Base-by-base conservation (phyloP, 768 basidiomycete species). In the Tubosaeta sp. region DNA sequence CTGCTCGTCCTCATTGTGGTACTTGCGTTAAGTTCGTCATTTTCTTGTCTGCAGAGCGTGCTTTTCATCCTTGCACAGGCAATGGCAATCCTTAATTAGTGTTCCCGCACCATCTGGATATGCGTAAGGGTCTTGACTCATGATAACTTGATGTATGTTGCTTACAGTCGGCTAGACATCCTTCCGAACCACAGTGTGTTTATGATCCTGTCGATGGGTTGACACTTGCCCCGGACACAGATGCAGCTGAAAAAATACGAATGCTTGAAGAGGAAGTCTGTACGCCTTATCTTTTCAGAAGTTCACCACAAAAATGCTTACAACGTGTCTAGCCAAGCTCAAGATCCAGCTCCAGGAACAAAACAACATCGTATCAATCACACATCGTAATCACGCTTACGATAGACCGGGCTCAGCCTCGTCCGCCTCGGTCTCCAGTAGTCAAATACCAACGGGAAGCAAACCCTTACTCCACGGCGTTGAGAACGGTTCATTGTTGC, bases 161-260 rank as follows among this genome's bases (percentile, higher is more conserved):
- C 51, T 61, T 44, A 57, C 45, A 44, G 43, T 58, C 45, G 57
- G 37, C 31, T 59, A 91, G 88, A 22, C 90, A 93, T 69, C 91
- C 91, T n/a, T 74, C 80, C 10, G 88, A 91, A 66, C 90, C 90
- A 8, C 85, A 86, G 61, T 93, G 90, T 61, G 81, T 81, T 10
- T 93, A 93, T 65, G 90, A 93, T 69, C 90, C 89, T 3, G 84
- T 91, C 14, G 90, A 92, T 66, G 91, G 90, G 16, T 68, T 91
- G 34, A 76, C 82, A 8, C 78, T 92, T 35, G 84, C 86, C 19
- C 80, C 88, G 45, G 87, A 91, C 53, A 82, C 79, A 12, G 86
- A 91, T 67, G 88, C 88, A n/a, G 60, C 81, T 12, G 86, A 89
- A 55, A 88, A 85, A 66, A 89, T 92, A 52, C 80, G 78, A 53